Conservation (phyloP, 129 eudicot species). For the Glebionis coronaria region DNA sequence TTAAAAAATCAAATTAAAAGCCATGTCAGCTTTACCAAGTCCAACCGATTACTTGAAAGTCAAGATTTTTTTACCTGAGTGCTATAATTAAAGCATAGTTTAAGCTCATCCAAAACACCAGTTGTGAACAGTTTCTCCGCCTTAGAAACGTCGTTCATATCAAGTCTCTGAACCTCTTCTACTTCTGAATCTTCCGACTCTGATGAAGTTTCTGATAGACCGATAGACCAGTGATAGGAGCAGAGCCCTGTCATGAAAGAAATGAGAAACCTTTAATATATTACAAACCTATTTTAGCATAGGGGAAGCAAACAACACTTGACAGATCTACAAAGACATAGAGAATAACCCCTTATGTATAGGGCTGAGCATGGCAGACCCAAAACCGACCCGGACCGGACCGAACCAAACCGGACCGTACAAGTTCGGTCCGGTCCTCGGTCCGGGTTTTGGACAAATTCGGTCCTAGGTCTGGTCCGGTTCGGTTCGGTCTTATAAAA, state of each 20-base stretch:
- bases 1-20: slow-evolving; percentile 2
- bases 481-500: too few relatives aligned
- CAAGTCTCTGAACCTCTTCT: slow-evolving; percentile 38
- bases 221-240: slow-evolving; percentile 65
- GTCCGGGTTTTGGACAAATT: too few relatives aligned
- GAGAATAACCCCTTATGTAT: not conserved
- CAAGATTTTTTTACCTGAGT: slow-evolving; percentile 44
- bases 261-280: slow-evolving; percentile 13
- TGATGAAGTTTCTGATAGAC: slow-evolving; percentile 72
- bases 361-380: too few relatives aligned
- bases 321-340: slow-evolving; percentile 11
- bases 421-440: too few relatives aligned
- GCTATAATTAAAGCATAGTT: slow-evolving; percentile 66
- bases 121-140: slow-evolving; percentile 67
- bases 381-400: too few relatives aligned
- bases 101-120: slow-evolving; percentile 85
- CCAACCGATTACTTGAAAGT: slow-evolving; percentile 4
- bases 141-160: slow-evolving; percentile 43
- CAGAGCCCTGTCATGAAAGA: slow-evolving; percentile 56
- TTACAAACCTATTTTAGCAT: slow-evolving; percentile 2
- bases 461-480: too few relatives aligned
- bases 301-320: slow-evolving; percentile 6
- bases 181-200: slow-evolving; percentile 68
- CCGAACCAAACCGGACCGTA: too few relatives aligned
- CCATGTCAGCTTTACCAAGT: not conserved